Base-by-base conservation (phyloP, 305 asterid genomes). In the Lippia alba region DNA sequence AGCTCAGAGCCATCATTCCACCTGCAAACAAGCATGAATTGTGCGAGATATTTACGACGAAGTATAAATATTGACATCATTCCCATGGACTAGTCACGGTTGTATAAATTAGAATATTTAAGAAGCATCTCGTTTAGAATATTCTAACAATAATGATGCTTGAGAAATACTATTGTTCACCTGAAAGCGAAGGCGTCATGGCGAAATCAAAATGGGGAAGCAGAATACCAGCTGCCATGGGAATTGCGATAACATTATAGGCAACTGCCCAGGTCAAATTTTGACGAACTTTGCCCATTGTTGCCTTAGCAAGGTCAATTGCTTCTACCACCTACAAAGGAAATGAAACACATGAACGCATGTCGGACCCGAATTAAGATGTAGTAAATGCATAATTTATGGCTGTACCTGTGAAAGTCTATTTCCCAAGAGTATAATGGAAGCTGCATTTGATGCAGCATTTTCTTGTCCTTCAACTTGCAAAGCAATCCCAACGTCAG, bases 371-470 rank as follows among this genome's bases (percentile, higher is more conserved):
- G 8, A 76, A 19, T 4, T 32, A 4, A 58, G 55, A 64, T 44
- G 48, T 19, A 36, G 45, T 39, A 66, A 40, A 61, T 36, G 50
- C 60, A 36, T 5, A 4, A 36, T 5, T 4, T 4, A 76, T 24
- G 30, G 19, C 41, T 48, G n/a, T 11, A 91, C 99, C 94, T 94
- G 98, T 51, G 96, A 94, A 17, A 94, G 94, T 74, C 78, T 84
- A 76, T 90, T 92, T 66, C 99, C 99, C 67, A 94, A 80, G 73
- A 92, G 99, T 81, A 94, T 84, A 63, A 94, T 86, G 50, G 99
- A 92, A 61, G 99, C 91, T 78, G 99, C 99, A 84, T 94, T 90
- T 46, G 97, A 94, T 53, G 99, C 99, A 67, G 98, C 97, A 80
- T 89, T 94, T 85, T 94, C 99, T 81, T 94, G 97, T 66, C 89